phyloP scores from a whole-genome alignment of 2,329 filamentous ascomycete genomes.

The Cryphonectria radicalis region DNA sequence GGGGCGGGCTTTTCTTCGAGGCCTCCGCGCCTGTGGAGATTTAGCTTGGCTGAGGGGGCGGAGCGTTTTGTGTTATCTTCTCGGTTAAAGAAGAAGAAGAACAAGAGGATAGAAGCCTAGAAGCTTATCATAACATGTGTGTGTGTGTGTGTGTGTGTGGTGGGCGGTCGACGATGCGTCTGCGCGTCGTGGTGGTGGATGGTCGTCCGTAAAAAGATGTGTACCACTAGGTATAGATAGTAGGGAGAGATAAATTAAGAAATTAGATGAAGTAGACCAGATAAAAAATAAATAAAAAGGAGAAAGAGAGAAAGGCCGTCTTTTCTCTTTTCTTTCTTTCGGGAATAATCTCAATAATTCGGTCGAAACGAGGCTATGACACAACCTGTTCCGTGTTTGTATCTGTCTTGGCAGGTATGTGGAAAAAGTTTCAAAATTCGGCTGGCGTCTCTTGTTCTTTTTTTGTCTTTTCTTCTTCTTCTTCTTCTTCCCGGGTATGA shows the following conservation, averaged over 20 bases:
- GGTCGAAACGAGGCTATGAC: conserved; percentile 11
- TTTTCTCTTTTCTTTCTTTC: not conserved
- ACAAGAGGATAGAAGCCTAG: not conserved
- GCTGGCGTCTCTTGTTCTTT: not conserved
- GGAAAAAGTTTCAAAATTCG: not conserved
- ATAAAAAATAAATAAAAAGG: not conserved
- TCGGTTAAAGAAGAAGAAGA: not conserved
- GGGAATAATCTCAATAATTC: not conserved
- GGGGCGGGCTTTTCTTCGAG: not conserved
- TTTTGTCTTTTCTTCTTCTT: not conserved
- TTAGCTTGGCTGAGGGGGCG: not conserved
- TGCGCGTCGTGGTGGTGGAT: not conserved
- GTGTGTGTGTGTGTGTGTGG: not conserved
- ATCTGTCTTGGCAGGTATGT: not conserved
- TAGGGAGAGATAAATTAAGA: not conserved
- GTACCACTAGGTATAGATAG: not conserved
- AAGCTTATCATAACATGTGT: not conserved
- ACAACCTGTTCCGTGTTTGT: not conserved
- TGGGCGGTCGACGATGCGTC: too few species aligned
- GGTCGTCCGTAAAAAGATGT: not conserved
- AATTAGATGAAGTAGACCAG: not conserved
- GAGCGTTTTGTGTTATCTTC: not conserved
- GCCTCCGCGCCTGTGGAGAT: not conserved
- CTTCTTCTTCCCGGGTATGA: not conserved
- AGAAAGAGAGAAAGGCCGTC: not conserved